Evolutionary conservation across 805 yeast genomes (phyloP), one percentile per base, ranked within the genome.

Genomic region (Hanseniaspora pseudoguilliermondii): DNA sequence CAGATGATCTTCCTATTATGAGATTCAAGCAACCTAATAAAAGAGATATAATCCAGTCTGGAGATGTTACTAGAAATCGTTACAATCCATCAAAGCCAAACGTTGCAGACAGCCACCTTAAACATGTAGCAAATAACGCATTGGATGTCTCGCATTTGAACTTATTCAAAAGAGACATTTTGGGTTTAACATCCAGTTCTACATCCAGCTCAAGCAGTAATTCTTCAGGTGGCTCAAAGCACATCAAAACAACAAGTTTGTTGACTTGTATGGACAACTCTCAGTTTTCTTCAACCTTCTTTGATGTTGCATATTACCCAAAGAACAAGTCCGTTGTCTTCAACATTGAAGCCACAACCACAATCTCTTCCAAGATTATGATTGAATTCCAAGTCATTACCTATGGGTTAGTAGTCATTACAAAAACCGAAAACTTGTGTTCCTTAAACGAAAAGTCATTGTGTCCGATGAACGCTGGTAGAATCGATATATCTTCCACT

Each of bases 191-290:
- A 4, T 29, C 54, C 7, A 23, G 29, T 20, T 55, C 59, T 15
- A 53, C 27, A 40, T 39, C 57, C 15, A 39, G 53, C 15, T 55
- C 57, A 23, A 39, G 55, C 10, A 56, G 54, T 32, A 55, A 50
- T 9, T 40, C 18, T 13, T 23, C 49, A 2, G 52, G 49, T 47
- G 59, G 61, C 2, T 58, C 64, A 4, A 63, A 60, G 50, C 62
- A 61, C 50, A 46, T 82, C 57, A 72, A 69, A 59, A 78, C 93
- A 0, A 68, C 80, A 20, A 87, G 97, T 9, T 74, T 93, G 61
- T 73, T 91, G 62, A 86, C 97, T 41, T 93, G 98, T 73, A 90
- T 89, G 95, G 83, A 81, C 44, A 74, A 85, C 67, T 90, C 98
- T 8, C 84, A 81, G 66, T 81, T 93, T 63, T 81, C 95, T 2